These are phyloP conservation scores for Amaranthus palmeri DNA, from an alignment of 148 eudicot species.

Conservation along the genomic window DNA sequence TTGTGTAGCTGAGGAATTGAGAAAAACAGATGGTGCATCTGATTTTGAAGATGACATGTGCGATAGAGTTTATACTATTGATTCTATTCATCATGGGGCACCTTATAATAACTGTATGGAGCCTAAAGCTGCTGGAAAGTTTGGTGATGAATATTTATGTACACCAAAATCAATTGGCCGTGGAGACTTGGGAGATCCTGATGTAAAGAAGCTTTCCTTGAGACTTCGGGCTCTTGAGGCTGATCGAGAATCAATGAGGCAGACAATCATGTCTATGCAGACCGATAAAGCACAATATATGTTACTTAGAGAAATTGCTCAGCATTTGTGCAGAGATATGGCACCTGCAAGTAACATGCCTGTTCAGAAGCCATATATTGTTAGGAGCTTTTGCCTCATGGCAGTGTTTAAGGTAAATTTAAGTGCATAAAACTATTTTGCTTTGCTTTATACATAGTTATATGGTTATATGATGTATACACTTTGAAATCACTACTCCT, in stretches of 20 bases:
- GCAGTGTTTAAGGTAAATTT: constrained; percentile 70
- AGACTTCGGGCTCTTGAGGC: constrained; percentile 97
- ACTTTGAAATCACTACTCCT: not conserved
- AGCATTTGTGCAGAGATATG: constrained; percentile 81
- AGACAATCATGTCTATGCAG: constrained; percentile 72
- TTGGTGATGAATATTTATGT: constrained; percentile 45
- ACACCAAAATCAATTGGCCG: constrained; percentile 44
- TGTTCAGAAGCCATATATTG: constrained; percentile 44
- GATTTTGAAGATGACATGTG: constrained; percentile 67
- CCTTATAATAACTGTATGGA: constrained; percentile 42
- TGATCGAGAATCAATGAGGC: constrained; percentile 94
- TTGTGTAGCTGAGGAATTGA: constrained; percentile 40
- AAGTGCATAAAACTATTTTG: constrained; percentile 4
- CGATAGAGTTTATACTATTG: constrained; percentile 89
- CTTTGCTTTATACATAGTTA: not conserved
- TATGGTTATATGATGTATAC: not conserved
- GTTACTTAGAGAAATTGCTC: constrained; percentile 90
- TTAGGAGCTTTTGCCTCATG: constrained; percentile 42
- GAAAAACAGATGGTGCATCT: constrained; percentile 50
- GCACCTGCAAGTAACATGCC: constrained; percentile 52
- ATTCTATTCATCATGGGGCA: constrained; percentile 56
- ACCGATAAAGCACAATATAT: constrained; percentile 94
- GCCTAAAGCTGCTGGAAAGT: constrained; percentile 38
- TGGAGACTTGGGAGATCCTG: constrained; percentile 57
- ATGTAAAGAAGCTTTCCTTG: constrained; percentile 60